Percentiles rank a stretch among this genome's conserved stretches.
These are phyloP conservation scores for Zopfochytrium polystomum DNA, from an alignment of 371 early-diverging fungal species.

Conservation along the genomic window DNA sequence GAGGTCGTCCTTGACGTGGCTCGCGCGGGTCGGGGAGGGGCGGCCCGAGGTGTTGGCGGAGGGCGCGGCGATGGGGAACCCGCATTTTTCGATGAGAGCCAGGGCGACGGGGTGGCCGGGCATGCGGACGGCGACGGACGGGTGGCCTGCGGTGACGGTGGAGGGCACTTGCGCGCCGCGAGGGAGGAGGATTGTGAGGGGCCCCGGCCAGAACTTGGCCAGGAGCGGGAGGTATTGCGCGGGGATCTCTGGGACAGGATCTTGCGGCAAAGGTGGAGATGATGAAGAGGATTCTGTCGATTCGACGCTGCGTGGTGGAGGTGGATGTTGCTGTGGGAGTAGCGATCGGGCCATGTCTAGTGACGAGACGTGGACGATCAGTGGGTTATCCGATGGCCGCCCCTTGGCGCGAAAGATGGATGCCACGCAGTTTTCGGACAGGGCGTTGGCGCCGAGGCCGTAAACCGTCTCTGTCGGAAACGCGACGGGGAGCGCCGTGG, in stretches of 20 bases:
- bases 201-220: constrained; percentile 93
- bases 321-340: too few species aligned
- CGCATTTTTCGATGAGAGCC: constrained; percentile 80
- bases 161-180: constrained; percentile 63
- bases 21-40: constrained; percentile 92
- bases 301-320: too few species aligned
- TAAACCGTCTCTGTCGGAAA: constrained; percentile 99
- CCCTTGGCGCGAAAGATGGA: constrained; percentile 91
- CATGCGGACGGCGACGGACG: too few species aligned
- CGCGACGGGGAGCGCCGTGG: constrained; percentile 61
- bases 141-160: constrained; percentile 84
- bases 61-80: constrained; percentile 93
- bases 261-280: too few species aligned
- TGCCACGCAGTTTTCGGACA: constrained; percentile 66
- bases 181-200: constrained; percentile 94
- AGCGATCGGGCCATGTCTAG: constrained; percentile 73
- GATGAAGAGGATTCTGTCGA: too few species aligned
- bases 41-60: too few species aligned
- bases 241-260: constrained; percentile 62
- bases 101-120: constrained; percentile 91
- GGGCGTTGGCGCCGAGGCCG: constrained; percentile 94
- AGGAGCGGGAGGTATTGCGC: constrained; percentile 65
- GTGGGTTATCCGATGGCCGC: constrained; percentile 97
- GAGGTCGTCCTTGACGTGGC: constrained; percentile 91
- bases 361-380: constrained; percentile 96